phyloP scores from a whole-genome alignment of 1,284 basidiomycete species.

The Trichosporon coremiiforme region DNA sequence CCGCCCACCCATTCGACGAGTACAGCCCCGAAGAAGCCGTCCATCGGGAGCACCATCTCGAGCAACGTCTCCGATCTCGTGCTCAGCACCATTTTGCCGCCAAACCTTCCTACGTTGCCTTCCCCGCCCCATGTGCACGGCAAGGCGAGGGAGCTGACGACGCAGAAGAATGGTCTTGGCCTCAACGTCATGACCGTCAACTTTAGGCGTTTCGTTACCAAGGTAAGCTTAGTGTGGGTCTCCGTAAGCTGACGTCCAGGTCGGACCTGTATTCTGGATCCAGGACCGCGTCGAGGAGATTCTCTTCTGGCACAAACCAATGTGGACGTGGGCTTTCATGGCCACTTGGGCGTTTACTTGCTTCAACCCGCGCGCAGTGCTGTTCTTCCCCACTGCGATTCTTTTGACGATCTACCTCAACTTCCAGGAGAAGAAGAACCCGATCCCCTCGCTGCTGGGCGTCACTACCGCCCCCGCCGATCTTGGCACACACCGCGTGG shows the following conservation, averaged over 20 bases:
- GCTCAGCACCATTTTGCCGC: slow-evolving; percentile 45
- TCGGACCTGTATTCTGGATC: slow-evolving; percentile 56
- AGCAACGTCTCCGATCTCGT: slow-evolving; percentile 53
- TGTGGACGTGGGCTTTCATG: slow-evolving; percentile 55
- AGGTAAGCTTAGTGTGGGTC: slow-evolving; percentile 32
- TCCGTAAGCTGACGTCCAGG: slow-evolving; percentile 32
- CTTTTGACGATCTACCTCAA: slow-evolving; percentile 50
- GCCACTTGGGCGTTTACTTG: slow-evolving; percentile 54
- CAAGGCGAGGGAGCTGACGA: slow-evolving; percentile 41
- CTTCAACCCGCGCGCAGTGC: slow-evolving; percentile 53
- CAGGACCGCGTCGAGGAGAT: slow-evolving; percentile 57
- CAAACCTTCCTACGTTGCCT: slow-evolving; percentile 49
- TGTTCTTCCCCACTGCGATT: slow-evolving; percentile 48
- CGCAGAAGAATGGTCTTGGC: slow-evolving; percentile 49
- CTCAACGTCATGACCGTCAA: slow-evolving; percentile 53
- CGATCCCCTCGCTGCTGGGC: slow-evolving; percentile 46
- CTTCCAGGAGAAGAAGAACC: slow-evolving; percentile 44
- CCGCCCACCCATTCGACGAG: not conserved
- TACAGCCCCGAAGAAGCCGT: not conserved
- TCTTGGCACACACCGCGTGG: slow-evolving; percentile 21
- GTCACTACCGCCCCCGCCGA: slow-evolving; percentile 28
- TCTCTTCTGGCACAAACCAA: slow-evolving; percentile 56
- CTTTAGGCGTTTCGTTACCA: slow-evolving; percentile 54
- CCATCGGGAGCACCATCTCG: slow-evolving; percentile 27
- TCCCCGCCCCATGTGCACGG: slow-evolving; percentile 22